These are phyloP conservation scores for Aureobasidium zeae DNA, from an alignment of 2,329 filamentous ascomycete genomes.

Conservation along the genomic window DNA sequence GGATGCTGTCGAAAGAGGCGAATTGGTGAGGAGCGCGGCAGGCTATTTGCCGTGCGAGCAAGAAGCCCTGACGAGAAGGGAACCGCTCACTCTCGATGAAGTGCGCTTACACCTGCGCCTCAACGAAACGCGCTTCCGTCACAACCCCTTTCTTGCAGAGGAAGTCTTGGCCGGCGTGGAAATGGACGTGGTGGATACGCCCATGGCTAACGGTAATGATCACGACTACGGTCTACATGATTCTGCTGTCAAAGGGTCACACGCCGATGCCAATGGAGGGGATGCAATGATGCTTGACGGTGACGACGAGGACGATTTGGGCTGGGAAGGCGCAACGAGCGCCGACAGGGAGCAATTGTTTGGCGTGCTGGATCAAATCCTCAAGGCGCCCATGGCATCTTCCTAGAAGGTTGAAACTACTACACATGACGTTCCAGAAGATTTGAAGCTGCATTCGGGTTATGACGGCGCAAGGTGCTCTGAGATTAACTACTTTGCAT, in stretches of 20 bases:
- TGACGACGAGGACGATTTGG: constrained; percentile 29
- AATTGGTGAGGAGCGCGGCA: constrained; percentile 62
- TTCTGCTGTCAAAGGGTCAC: too few species aligned
- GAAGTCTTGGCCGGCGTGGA: constrained; percentile 64
- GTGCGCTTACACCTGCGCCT: constrained; percentile 66
- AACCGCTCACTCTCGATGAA: constrained; percentile 68
- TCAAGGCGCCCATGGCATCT: not conserved
- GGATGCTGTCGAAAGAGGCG: constrained; percentile 60
- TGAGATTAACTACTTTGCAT: too few species aligned
- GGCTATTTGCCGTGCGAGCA: constrained; percentile 75
- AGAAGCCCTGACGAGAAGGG: constrained; percentile 62
- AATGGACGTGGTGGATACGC: constrained; percentile 37
- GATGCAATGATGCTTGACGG: constrained; percentile 30
- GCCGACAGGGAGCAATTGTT: constrained; percentile 26
- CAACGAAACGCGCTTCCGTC: constrained; percentile 63
- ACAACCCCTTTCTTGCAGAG: constrained; percentile 67
- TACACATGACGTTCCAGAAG: too few species aligned
- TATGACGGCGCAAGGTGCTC: too few species aligned
- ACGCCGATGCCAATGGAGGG: constrained; percentile 24
- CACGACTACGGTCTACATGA: constrained; percentile 13
- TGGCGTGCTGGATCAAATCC: constrained; percentile 28
- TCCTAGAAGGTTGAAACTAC: too few species aligned
- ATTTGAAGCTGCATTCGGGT: too few species aligned
- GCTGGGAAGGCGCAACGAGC: constrained; percentile 31
- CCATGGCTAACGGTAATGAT: constrained; percentile 14